A percentile compares a stretch with the other conserved stretches of the same genome.
Conservation (phyloP, 257 asterid species). For the Handroanthus guayacan region DNA sequence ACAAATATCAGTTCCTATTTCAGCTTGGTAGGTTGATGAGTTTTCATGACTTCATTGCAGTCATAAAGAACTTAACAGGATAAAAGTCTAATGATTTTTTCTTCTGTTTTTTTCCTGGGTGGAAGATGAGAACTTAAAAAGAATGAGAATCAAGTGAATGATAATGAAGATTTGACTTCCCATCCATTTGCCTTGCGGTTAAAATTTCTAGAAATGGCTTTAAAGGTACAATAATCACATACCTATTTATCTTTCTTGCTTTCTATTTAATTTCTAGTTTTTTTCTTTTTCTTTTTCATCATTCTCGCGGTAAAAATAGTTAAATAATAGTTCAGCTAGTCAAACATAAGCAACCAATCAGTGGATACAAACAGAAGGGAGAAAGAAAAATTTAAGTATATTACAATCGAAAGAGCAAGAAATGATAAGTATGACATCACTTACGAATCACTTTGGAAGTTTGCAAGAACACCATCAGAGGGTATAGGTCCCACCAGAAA, state of each 20-base stretch:
- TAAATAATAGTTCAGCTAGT: slow-evolving; percentile 22
- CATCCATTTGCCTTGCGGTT: slow-evolving; percentile 7
- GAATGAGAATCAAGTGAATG: slow-evolving; percentile 4
- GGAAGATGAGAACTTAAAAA: slow-evolving; percentile 20
- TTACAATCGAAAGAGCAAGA: slow-evolving; percentile 15
- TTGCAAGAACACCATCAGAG: slow-evolving; percentile 78
- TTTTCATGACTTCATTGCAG: neutral
- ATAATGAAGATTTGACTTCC: slow-evolving; percentile 6
- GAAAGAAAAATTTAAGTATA: slow-evolving; percentile 15
- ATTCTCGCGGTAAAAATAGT: neutral
- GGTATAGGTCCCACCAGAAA: slow-evolving; percentile 92
- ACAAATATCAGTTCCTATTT: slow-evolving; percentile 16
- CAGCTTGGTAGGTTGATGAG: slow-evolving; percentile 2
- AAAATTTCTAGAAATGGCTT: neutral
- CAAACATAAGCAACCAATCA: slow-evolving; percentile 12
- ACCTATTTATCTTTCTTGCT: slow-evolving; percentile 18
- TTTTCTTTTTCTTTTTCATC: neutral
- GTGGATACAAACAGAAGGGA: slow-evolving; percentile 19
- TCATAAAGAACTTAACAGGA: neutral
- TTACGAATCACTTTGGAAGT: slow-evolving; percentile 81
- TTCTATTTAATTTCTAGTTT: neutral
- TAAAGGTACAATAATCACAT: slow-evolving; percentile 6
- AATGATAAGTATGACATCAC: slow-evolving; percentile 40
- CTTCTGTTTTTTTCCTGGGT: neutral
- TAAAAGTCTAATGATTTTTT: neutral